These are phyloP conservation scores for Annulohypoxylon bovei DNA, from an alignment of 495 filamentous ascomycete species.

Conservation along the genomic window DNA sequence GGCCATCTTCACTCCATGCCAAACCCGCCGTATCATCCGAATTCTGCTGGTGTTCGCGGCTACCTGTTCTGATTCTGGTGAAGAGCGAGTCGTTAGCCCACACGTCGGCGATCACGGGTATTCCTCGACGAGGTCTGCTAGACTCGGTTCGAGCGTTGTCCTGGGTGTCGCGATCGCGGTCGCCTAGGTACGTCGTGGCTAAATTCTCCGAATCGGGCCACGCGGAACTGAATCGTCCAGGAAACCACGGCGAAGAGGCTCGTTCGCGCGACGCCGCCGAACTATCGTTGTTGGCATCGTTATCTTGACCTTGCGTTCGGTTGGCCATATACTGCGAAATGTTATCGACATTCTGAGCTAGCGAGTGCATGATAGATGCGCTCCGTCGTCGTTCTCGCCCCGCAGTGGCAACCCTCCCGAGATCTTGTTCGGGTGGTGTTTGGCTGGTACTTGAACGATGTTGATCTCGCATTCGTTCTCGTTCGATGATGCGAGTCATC, in stretches of 20 bases:
- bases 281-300: conserved; percentile 9
- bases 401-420: conserved; percentile 38
- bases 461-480: conserved; percentile 39
- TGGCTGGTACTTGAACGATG: conserved; percentile 27
- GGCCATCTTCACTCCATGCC: conserved; percentile 75
- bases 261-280: conserved; percentile 30
- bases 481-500: conserved; percentile 43
- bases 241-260: conserved; percentile 21
- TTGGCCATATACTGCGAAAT: conserved; percentile 26
- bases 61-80: conserved; percentile 38
- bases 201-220: conserved; percentile 50
- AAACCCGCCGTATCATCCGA: conserved; percentile 70
- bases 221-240: conserved; percentile 33
- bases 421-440: conserved; percentile 41
- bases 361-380: conserved; percentile 40
- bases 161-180: conserved; percentile 11
- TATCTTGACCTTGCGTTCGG: conserved; percentile 24
- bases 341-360: conserved; percentile 38
- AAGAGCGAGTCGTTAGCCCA: conserved; percentile 41
- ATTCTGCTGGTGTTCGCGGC: conserved; percentile 47
- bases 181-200: conserved; percentile 43
- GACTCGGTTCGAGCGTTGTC: conserved; percentile 33
- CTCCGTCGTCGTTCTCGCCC: conserved; percentile 31
- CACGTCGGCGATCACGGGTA: conserved; percentile 43
- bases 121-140: conserved; percentile 37